Evolutionary conservation across 2,329 filamentous ascomycete species (phyloP), one percentile per base, ranked within the genome.

Genomic region (Monilinia fructicola): DNA sequence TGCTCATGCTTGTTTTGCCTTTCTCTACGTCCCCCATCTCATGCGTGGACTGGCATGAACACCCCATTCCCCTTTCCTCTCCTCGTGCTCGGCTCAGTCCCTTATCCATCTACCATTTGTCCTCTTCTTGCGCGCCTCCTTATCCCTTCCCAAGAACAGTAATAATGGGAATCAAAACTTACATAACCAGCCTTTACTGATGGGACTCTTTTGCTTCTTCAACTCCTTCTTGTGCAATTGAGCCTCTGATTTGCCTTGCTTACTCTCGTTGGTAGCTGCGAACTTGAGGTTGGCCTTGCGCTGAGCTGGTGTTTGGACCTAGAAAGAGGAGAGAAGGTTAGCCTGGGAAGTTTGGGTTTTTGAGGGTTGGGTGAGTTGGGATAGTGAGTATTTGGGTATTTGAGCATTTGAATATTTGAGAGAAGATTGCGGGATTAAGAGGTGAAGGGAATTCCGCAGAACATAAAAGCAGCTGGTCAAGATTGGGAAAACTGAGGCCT

Each of bases 231-330:
- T 85, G 83, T 88, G 88, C 73, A 88, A 77, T 70, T 87, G 84
- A 31, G 80, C 80, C 67, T 87, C 83, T n/a, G 87, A 84, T 81
- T 91, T 92, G 79, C 91, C 91, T 78, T 90, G 90, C 76, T 88
- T 90, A 68, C 83, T 81, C 76, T 90, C 87, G 77, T 94, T 88
- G 64, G 85, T 83, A 77, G 89, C 89, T 72, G 84, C 88, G 79
- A 92, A 96, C 79, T 90, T 90, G 76, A 86, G 86, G 81, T 95
- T 95, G 70, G 89, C 88, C 76, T 87, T 87, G 78, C 91, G 89
- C 82, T 95, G 92, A 79, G 92, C 86, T 73, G 89, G 91, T 72
- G 91, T 95, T 88, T 94, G 91, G 73, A 88, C 90, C 90, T 93
- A 75, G 52, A 46, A 31, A 9, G 14, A 26, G 48, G 16, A 11